phyloP scores from a whole-genome alignment of 2,329 filamentous ascomycete genomes.

The Botrytis tulipae region DNA sequence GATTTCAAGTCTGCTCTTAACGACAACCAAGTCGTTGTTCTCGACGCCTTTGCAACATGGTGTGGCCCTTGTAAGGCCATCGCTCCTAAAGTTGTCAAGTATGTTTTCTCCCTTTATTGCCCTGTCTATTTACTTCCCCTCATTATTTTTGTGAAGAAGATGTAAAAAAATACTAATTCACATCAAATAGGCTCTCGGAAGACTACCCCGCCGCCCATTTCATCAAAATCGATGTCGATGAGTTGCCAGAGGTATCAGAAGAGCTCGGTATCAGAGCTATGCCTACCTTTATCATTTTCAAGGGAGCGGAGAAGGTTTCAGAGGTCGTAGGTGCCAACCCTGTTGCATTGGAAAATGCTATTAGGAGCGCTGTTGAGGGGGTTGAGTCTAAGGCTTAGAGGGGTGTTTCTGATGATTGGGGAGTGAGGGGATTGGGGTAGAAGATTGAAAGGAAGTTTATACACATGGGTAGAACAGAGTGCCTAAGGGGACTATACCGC shows the following conservation, averaged over 20 bases:
- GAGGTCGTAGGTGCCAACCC: slow-evolving; percentile 82
- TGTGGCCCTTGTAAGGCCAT: slow-evolving; percentile 95
- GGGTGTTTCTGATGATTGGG: not conserved
- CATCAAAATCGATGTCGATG: slow-evolving; percentile 89
- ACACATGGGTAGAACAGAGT: not conserved
- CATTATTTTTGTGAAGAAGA: slow-evolving; percentile 2
- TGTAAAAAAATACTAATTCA: slow-evolving; percentile 24
- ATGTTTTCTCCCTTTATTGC: slow-evolving; percentile 38
- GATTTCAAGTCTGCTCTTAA: slow-evolving; percentile 57
- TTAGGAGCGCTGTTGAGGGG: slow-evolving; percentile 21
- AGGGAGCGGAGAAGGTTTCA: slow-evolving; percentile 68
- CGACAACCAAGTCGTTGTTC: slow-evolving; percentile 62
- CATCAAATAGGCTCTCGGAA: slow-evolving; percentile 53
- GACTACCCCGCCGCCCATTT: slow-evolving; percentile 64
- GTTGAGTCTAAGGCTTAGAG: not conserved
- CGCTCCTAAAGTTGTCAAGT: slow-evolving; percentile 70
- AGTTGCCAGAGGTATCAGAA: slow-evolving; percentile 70
- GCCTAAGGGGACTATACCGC: not conserved
- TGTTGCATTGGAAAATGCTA: slow-evolving; percentile 54
- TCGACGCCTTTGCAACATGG: slow-evolving; percentile 89
- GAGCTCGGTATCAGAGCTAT: slow-evolving; percentile 84
- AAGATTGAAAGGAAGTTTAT: not conserved
- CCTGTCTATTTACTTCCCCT: slow-evolving; percentile 14
- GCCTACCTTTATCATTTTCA: slow-evolving; percentile 88
- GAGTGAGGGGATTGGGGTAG: not conserved